A percentile compares a stretch with the other conserved stretches of the same genome.
phyloP scores from a whole-genome alignment of 2,329 filamentous ascomycete species.

The Colletotrichum liaoningense region DNA sequence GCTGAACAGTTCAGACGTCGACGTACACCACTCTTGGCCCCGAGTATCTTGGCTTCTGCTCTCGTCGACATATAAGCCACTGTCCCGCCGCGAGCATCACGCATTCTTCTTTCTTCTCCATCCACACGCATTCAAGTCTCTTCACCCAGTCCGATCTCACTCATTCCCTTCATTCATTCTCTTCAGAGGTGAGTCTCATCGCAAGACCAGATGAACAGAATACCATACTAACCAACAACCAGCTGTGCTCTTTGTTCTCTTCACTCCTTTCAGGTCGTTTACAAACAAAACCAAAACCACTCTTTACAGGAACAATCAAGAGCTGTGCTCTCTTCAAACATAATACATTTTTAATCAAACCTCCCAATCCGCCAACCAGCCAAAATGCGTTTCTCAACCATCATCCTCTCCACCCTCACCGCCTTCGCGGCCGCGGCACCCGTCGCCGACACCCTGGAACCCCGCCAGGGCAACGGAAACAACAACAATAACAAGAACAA shows the following conservation, averaged over 20 bases:
- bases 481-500: slow-evolving; percentile 53
- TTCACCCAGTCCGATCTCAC: slow-evolving; percentile 43
- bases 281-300: background rate
- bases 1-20: background rate
- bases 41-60: slow-evolving; percentile 2
- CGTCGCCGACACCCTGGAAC: slow-evolving; percentile 52
- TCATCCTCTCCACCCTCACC: slow-evolving; percentile 58
- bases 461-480: slow-evolving; percentile 51
- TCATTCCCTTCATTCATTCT: slow-evolving; percentile 57
- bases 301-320: slow-evolving; percentile 50
- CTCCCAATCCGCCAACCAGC: slow-evolving; percentile 40
- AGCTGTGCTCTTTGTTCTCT: slow-evolving; percentile 63
- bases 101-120: slow-evolving; percentile 42
- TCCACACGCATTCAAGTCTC: slow-evolving; percentile 42
- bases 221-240: slow-evolving; percentile 37
- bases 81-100: slow-evolving; percentile 38
- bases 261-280: slow-evolving; percentile 52
- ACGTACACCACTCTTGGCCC: background rate
- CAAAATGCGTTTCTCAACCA: slow-evolving; percentile 62
- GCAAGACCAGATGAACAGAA: background rate
- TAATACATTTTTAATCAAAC: slow-evolving; percentile 44
- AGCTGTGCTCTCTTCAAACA: slow-evolving; percentile 56
- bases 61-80: slow-evolving; percentile 52
- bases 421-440: slow-evolving; percentile 58
- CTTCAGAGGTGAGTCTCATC: slow-evolving; percentile 55